phyloP scores from a whole-genome alignment of 2,329 filamentous ascomycete species.

The Clonostachys byssicola region DNA sequence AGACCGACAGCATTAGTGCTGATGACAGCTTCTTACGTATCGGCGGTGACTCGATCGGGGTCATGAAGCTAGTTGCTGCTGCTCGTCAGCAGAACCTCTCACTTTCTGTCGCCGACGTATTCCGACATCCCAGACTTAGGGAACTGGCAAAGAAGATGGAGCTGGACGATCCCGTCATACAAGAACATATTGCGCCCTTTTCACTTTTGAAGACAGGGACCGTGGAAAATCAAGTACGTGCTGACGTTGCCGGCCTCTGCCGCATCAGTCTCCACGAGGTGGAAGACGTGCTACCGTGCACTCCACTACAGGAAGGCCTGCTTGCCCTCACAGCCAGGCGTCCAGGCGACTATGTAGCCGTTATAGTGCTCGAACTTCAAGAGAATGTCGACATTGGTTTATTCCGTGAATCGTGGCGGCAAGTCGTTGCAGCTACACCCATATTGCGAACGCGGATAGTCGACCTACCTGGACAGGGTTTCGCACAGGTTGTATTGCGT shows the following conservation, averaged over 20 bases:
- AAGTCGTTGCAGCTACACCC: neutral
- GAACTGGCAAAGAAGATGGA: neutral
- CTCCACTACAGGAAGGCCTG: neutral
- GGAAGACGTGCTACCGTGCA: conserved; percentile 16
- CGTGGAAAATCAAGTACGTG: too few species aligned
- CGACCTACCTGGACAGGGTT: neutral
- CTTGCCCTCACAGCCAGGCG: neutral
- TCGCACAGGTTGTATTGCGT: neutral
- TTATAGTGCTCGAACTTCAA: neutral
- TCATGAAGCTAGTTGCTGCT: conserved; percentile 29
- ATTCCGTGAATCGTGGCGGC: neutral
- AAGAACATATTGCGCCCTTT: too few species aligned
- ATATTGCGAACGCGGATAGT: neutral
- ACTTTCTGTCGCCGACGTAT: neutral
- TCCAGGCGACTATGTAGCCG: neutral
- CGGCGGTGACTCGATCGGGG: conserved; percentile 38
- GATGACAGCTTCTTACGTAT: conserved; percentile 41
- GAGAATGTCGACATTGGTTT: neutral
- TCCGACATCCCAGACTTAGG: neutral
- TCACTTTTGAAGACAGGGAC: too few species aligned
- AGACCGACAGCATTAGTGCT: conserved; percentile 16
- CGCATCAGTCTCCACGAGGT: conserved; percentile 1
- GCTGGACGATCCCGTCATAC: too few species aligned
- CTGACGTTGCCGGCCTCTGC: too few species aligned
- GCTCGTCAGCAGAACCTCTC: neutral